phyloP scores from a whole-genome alignment of 345 rosid genomes.

The Aquilaria sinensis region DNA sequence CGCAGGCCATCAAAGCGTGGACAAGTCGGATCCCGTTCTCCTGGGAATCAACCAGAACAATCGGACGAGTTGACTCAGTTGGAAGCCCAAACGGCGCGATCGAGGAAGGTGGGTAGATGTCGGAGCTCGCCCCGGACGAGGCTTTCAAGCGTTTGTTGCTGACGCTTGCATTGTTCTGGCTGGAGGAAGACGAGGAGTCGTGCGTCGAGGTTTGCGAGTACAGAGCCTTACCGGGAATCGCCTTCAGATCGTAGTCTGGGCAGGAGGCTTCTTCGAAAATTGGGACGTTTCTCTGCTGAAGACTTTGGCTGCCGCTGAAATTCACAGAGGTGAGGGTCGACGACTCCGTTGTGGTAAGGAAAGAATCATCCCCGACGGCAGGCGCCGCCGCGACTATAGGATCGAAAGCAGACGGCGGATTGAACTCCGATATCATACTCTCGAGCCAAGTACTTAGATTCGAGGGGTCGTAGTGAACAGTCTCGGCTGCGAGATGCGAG shows the following conservation, averaged over 20 bases:
- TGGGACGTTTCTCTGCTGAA: constrained; percentile 3
- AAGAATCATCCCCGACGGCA: constrained; percentile 20
- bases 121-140: constrained; percentile 26
- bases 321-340: constrained; percentile 35
- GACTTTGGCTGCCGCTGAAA: constrained; percentile 12
- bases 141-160: constrained; percentile 37
- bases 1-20: constrained; percentile 76
- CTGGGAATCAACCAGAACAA: constrained; percentile 68
- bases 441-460: constrained; percentile 67
- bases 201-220: constrained; percentile 17
- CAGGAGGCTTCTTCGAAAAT: constrained; percentile 26
- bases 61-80: constrained; percentile 37
- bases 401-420: constrained; percentile 32
- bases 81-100: constrained; percentile 16
- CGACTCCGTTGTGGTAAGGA: constrained; percentile 30
- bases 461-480: constrained; percentile 77
- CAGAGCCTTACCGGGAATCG: constrained; percentile 69
- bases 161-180: not conserved
- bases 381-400: constrained; percentile 7
- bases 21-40: constrained; percentile 75
- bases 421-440: constrained; percentile 58
- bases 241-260: constrained; percentile 63
- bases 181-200: constrained; percentile 28
- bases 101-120: constrained; percentile 18
- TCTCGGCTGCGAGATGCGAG: constrained; percentile 49